Base-by-base conservation (phyloP, 2,329 filamentous ascomycete species). In the Lecanosticta acicola region DNA sequence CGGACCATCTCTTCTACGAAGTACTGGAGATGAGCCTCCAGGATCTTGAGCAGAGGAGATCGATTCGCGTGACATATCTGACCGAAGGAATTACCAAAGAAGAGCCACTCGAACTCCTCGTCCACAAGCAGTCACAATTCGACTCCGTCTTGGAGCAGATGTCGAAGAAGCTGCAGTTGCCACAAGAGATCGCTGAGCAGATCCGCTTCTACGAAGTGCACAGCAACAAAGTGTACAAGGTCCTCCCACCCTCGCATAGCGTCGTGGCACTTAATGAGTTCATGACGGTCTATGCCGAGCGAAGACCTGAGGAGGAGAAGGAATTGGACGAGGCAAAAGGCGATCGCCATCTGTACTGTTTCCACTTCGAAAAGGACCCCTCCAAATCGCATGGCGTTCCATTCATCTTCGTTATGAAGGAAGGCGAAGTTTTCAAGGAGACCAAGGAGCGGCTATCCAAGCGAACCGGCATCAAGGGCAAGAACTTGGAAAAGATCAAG, bases 401-500 rank as follows among this genome's bases (percentile, higher is more conserved):
- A 0, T 98, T 98, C 75, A 84, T 84, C 58, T 95, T 98, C 65
- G 72, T 93, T 44, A 68, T 97, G 33, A 84, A 89, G 57, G 82
- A 87, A 81, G 86, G 82, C 43, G 93, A 98, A 66, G 75, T 77
- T 32, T 97, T 98, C 69, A 82, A 81, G 48, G 87, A 97, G 26
- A 96, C 90, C 35, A 96, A 91, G 72, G 88, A 94, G 70, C 82
- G 93, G n/a, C 74, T 98, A 3, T 90, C 93, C 58, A 91, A 90
- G 67, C 79, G 91, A 48, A 95, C 87, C 0, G 90, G 90, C 19
- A 83, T 98, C 70, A 96, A 96, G 69, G 94, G 93, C 67, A 98
- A 98, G 75, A 88, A 88, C 55, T 90, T 98, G 57, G 91, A 98
- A 68, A 97, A 97, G 75, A 93, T 98, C 68, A 96, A 94, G 68